Conservation (phyloP, 345 rosid species). For the Excoecaria cochinchinensis region DNA sequence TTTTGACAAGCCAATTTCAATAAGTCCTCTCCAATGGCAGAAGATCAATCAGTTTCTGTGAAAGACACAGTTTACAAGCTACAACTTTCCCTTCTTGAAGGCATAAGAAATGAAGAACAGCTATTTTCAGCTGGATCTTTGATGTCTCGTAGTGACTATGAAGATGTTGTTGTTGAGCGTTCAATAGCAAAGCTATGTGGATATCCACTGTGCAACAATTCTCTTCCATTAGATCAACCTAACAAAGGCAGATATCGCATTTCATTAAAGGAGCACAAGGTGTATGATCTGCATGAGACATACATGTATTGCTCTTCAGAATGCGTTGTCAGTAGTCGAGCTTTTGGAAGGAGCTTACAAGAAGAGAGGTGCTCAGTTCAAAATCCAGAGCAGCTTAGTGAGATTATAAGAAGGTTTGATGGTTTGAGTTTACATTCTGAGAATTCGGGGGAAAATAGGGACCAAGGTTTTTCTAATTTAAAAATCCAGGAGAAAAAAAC, state of each 20-base stretch:
- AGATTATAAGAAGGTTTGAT: slow-evolving; percentile 49
- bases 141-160: slow-evolving; percentile 64
- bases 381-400: slow-evolving; percentile 43
- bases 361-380: slow-evolving; percentile 51
- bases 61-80: slow-evolving; percentile 58
- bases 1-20: not conserved
- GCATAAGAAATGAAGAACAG: slow-evolving; percentile 49
- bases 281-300: slow-evolving; percentile 60
- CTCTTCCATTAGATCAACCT: slow-evolving; percentile 47
- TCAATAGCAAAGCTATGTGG: slow-evolving; percentile 61
- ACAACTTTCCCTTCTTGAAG: slow-evolving; percentile 65
- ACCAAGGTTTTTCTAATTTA: slow-evolving; percentile 49
- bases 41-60: slow-evolving; percentile 30
- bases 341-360: slow-evolving; percentile 49
- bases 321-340: slow-evolving; percentile 57
- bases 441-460: slow-evolving; percentile 33
- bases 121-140: slow-evolving; percentile 58
- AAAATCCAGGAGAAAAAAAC: slow-evolving; percentile 55
- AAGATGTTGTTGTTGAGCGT: slow-evolving; percentile 72
- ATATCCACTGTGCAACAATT: slow-evolving; percentile 57
- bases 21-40: slow-evolving; percentile 30
- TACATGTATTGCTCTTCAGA: slow-evolving; percentile 60
- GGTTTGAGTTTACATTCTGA: slow-evolving; percentile 23
- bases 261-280: slow-evolving; percentile 68
- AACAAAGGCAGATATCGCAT: slow-evolving; percentile 63